Conservation (phyloP, 805 yeast genomes). For the Saccharomycopsis selenospora region DNA sequence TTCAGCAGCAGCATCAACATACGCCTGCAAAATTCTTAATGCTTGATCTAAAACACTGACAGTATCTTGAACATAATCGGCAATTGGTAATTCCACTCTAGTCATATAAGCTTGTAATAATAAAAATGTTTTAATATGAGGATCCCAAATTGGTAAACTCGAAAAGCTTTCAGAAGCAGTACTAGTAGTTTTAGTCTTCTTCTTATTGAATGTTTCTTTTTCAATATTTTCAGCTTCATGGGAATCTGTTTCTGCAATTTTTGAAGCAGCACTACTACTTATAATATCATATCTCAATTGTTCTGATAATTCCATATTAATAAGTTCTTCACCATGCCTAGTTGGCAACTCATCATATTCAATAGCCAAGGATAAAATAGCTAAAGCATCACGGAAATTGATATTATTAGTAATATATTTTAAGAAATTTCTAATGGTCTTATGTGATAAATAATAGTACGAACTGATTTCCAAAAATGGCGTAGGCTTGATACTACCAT, state of each 20-base stretch:
- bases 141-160: constrained; percentile 71
- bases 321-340: constrained; percentile 84
- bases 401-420: constrained; percentile 39
- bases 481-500: constrained; percentile 51
- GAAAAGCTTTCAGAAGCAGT: constrained; percentile 43
- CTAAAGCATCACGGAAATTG: constrained; percentile 56
- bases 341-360: constrained; percentile 88
- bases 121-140: constrained; percentile 72
- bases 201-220: constrained; percentile 30
- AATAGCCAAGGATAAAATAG: constrained; percentile 48
- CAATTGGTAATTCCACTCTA: constrained; percentile 77
- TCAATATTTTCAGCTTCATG: neutral
- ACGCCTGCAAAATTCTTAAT: constrained; percentile 88
- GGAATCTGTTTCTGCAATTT: too few species aligned
- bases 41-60: constrained; percentile 90
- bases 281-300: constrained; percentile 54
- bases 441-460: constrained; percentile 87
- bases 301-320: constrained; percentile 77
- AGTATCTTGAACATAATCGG: constrained; percentile 92
- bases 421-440: constrained; percentile 68
- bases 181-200: constrained; percentile 40
- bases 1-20: constrained; percentile 83
- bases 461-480: constrained; percentile 81
- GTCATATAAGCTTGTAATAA: constrained; percentile 67
- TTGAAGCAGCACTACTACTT: constrained; percentile 23